phyloP scores from a whole-genome alignment of 805 yeast genomes.

The Wickerhamiella sergipiensis region DNA sequence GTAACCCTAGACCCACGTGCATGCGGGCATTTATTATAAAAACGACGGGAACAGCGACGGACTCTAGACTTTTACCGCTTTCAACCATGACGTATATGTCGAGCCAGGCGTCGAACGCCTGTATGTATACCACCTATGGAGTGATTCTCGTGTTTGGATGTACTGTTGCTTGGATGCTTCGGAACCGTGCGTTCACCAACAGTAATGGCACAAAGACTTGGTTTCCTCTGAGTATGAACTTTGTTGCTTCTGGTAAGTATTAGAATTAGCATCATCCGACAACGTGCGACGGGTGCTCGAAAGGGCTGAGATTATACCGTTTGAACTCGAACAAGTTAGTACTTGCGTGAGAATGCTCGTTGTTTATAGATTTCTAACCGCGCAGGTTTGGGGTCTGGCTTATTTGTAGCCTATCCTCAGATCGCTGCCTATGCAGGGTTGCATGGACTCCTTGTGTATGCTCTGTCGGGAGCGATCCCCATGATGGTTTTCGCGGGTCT shows the following conservation, averaged over 20 bases:
- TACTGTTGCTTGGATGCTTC: slow-evolving; percentile 46
- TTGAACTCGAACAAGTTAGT: slow-evolving; percentile 66
- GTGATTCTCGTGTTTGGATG: slow-evolving; percentile 41
- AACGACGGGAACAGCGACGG: too few species aligned
- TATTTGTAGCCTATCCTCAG: slow-evolving; percentile 71
- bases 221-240: slow-evolving; percentile 74
- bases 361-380: slow-evolving; percentile 9
- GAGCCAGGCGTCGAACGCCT: slow-evolving; percentile 44
- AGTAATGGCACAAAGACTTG: slow-evolving; percentile 74
- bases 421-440: slow-evolving; percentile 77
- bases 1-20: background rate
- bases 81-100: slow-evolving; percentile 25
- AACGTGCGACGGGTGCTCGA: slow-evolving; percentile 20
- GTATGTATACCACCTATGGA: slow-evolving; percentile 48
- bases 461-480: slow-evolving; percentile 72
- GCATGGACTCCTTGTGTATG: slow-evolving; percentile 75
- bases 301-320: slow-evolving; percentile 62
- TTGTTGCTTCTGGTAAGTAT: slow-evolving; percentile 64
- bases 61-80: background rate
- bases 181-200: slow-evolving; percentile 30
- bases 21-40: background rate
- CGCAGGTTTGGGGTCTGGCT: slow-evolving; percentile 77
- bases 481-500: slow-evolving; percentile 67
- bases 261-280: background rate
- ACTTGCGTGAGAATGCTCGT: slow-evolving; percentile 64